Base-by-base conservation (phyloP, 169 alveolate genomes). In the Cytauxzoon felis region DNA sequence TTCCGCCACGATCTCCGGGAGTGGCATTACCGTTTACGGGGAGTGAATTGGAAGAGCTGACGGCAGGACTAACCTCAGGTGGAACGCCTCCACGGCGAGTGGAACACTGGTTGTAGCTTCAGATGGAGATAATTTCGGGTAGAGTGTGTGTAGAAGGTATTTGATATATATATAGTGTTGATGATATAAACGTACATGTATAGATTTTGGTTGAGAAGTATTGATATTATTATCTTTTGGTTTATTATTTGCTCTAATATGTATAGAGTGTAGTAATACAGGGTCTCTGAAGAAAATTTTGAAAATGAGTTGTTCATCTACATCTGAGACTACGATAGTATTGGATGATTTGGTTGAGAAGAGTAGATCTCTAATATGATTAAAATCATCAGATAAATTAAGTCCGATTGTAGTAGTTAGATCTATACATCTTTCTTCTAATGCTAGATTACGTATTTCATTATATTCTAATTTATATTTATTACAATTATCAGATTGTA, bases 221-320 rank as follows among this genome's bases (percentile, higher is more conserved):
- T 62, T 65, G 6, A 52, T 60, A 33, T 61, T 59, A 6, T 23
- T 29, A 11, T 24, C 29, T 3, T 33, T 45, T 0, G 78, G 75
- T 26, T 61, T 32, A 21, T n/a, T 24, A 40, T 71, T 43, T 45
- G 63, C 54, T 26, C 49, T 6, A 11, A 71, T 16, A 6, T 11
- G 18, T 16, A 71, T 49, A 30, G 21, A 24, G 24, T 36, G 23
- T 18, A 62, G 38, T 43, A 34, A 19, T 13, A 68, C 81, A 29
- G 82, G 82, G 29, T 51, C 69, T 30, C 23, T 13, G 67, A 71
- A 71, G 45, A 61, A 59, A 5, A 71, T 5, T 49, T 71, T 71
- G 56, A 71, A 69, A n/a, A 71, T 71, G 33, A 71, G 54, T 69
- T 71, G 82, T 43, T 45, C 66, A 58, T 71, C 82, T 16, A 71